Evolutionary conservation across 257 asterid species (phyloP).

Genomic region (Scutellaria baicalensis): DNA sequence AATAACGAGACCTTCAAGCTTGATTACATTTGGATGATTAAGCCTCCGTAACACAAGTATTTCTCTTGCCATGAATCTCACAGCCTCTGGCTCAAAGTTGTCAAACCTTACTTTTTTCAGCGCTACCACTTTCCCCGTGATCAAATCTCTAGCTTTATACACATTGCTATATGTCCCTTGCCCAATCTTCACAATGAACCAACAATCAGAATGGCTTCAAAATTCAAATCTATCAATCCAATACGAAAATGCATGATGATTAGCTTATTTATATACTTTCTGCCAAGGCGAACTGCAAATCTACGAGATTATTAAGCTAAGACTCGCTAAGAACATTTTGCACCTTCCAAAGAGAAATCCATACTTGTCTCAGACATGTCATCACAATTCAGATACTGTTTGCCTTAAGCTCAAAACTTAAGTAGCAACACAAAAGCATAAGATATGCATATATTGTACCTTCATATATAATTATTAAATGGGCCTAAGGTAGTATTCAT

Average conservation of each 20-base stretch:
- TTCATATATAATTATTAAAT: not conserved
- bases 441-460: conserved; percentile 6
- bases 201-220: not conserved
- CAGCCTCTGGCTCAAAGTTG: conserved; percentile 66
- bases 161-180: conserved; percentile 96
- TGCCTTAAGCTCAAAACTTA: not conserved
- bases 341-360: not conserved
- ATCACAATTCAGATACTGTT: not conserved
- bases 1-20: conserved; percentile 83
- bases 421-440: not conserved
- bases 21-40: conserved; percentile 87
- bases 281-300: not conserved
- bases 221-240: not conserved
- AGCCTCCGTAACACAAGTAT: conserved; percentile 59
- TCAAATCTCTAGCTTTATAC: conserved; percentile 81
- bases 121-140: conserved; percentile 85
- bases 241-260: not conserved
- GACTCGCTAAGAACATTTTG: not conserved
- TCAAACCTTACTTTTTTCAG: conserved; percentile 87
- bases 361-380: not conserved
- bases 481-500: too few relatives aligned
- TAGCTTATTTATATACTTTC: not conserved
- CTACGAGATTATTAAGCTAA: not conserved
- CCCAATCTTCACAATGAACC: conserved; percentile 54
- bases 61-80: conserved; percentile 83